Evolutionary conservation across 495 filamentous ascomycete species (phyloP), one percentile per base, ranked within the genome.

Genomic region (Aspergillus diversus): DNA sequence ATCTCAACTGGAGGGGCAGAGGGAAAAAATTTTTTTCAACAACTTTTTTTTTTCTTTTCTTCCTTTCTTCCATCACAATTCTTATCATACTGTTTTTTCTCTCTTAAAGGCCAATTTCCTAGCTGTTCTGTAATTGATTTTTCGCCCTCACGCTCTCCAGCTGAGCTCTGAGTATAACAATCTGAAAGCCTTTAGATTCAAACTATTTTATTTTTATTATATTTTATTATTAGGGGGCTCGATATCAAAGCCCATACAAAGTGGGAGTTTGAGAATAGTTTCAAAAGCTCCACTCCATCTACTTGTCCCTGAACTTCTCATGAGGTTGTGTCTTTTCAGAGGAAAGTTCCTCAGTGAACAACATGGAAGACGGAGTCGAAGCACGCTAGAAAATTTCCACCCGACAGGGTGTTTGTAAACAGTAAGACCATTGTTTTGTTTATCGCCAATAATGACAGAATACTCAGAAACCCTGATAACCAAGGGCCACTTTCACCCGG

Each of bases 301-400:
- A n/a, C 47, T 46, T 27, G 27, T 51, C 21, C 21, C 2, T 54
- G 53, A 46, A 34, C 34, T 15, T 50, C 33, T 53, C 37, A 17
- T 37, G 57, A 51, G 27, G 17, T 34, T 52, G 5, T 53, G 16
- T 42, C 15, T 42, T 17, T 12, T 17, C 37, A 61, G 61, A 52
- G 57, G 42, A 57, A 33, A 31, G 11, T 43, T 47, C 57, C 57
- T 54, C 43, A 58, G 47, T 57, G 48, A 61, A 61, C 61, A 55
- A 53, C 61, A 58, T 67, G 33, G 66, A 63, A 64, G 39, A 60
- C 33, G 15, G 34, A 55, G 55, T 63, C 61, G 63, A 67, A 68
- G 63, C 60, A 58, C 66, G 66, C 66, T 68, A 68, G 66, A 68
- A 68, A 68, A 68, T 52, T 50, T 34, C 39, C 46, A 63, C 63